A percentile compares a stretch with the other conserved stretches of the same genome.
Evolutionary conservation across 225 moss, liverwort and hornwort species (phyloP).

Genomic region (Bryoerythrophyllum caledonicum): DNA sequence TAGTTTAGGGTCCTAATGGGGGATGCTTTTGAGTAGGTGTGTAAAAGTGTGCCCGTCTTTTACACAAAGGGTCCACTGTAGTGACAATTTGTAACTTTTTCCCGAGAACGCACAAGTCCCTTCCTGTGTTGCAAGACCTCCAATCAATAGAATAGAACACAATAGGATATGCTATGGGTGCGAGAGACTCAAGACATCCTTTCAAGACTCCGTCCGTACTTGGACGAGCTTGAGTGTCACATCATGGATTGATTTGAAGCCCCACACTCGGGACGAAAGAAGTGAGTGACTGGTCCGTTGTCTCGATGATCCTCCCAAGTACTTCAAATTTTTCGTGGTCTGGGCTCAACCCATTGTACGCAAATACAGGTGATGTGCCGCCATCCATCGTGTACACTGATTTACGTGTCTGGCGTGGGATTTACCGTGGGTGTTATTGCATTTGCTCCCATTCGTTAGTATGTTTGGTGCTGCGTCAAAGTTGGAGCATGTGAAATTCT

Average conservation of each 20-base stretch:
- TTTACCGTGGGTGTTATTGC: neutral
- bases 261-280: neutral
- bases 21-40: no score
- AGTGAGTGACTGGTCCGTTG: neutral
- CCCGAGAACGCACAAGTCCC: neutral
- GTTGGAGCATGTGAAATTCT: conserved; percentile 16
- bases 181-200: neutral
- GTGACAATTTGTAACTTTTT: neutral
- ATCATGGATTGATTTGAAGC: neutral
- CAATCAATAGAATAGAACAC: neutral
- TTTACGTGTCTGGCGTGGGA: neutral
- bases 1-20: no score
- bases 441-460: neutral
- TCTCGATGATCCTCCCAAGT: neutral
- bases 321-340: neutral
- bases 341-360: neutral
- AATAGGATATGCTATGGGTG: neutral
- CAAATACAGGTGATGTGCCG: neutral
- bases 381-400: conserved; percentile 10
- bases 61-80: no score
- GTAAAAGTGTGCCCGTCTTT: no score
- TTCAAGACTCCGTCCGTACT: neutral
- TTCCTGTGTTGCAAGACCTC: neutral
- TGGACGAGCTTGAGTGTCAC: neutral
- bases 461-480: conserved; percentile 4